Conservation (phyloP, 2,329 filamentous ascomycete genomes). For the Chrysoporthe deuterocubensis region DNA sequence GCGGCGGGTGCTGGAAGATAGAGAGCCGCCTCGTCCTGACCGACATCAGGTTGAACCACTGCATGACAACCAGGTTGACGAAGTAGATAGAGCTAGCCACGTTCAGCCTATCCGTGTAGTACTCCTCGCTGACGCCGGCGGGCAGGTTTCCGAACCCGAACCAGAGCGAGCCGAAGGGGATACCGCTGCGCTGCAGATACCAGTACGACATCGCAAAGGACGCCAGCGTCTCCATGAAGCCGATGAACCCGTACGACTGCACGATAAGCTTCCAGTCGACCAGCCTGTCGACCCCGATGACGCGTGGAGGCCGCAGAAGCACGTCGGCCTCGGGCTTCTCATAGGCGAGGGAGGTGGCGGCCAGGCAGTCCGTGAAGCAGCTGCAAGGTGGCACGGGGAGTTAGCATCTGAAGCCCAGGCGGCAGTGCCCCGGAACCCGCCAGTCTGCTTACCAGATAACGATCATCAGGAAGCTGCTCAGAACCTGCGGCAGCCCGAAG, state of each 20-base stretch:
- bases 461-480: constrained; percentile 75
- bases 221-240: constrained; percentile 62
- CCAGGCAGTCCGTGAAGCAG: constrained; percentile 78
- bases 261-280: constrained; percentile 75
- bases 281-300: constrained; percentile 70
- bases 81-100: constrained; percentile 77
- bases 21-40: constrained; percentile 67
- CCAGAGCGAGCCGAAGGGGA: constrained; percentile 69
- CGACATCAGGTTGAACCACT: constrained; percentile 76
- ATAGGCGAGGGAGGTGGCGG: constrained; percentile 74
- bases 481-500: constrained; percentile 73
- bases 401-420: neutral
- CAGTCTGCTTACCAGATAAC: constrained; percentile 57
- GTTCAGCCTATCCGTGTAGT: constrained; percentile 60
- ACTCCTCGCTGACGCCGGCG: constrained; percentile 54
- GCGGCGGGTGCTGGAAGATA: constrained; percentile 73
- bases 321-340: constrained; percentile 79
- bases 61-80: constrained; percentile 80
- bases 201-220: constrained; percentile 70
- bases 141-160: constrained; percentile 66
- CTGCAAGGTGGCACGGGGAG: constrained; percentile 35
- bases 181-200: constrained; percentile 65
- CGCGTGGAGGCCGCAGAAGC: constrained; percentile 68
- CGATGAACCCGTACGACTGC: constrained; percentile 74
- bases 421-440: no score